These are phyloP conservation scores for Terfezia claveryi DNA, from an alignment of 495 filamentous ascomycete genomes.

Conservation along the genomic window DNA sequence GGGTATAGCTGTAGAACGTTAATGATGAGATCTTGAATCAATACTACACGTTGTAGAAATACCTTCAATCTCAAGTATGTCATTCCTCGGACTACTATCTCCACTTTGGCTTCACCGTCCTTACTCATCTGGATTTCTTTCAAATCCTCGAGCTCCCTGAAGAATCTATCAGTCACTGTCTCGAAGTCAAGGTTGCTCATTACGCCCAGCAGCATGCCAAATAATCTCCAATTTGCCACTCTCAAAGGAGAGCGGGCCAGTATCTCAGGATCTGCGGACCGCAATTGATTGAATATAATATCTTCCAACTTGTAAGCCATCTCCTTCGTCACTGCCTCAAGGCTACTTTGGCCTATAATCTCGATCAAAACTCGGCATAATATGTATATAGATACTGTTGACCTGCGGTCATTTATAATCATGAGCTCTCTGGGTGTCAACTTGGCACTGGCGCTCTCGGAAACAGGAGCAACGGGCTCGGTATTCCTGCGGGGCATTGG, in stretches of 20 bases:
- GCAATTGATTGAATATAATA: constrained; percentile 83
- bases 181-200: constrained; percentile 86
- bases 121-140: constrained; percentile 34
- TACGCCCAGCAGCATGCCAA: constrained; percentile 70
- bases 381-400: constrained; percentile 81
- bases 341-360: constrained; percentile 70
- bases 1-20: constrained; percentile 24
- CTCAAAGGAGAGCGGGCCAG: constrained; percentile 56
- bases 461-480: constrained; percentile 7
- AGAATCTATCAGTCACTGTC: constrained; percentile 59
- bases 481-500: constrained; percentile 16
- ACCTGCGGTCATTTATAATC: constrained; percentile 40
- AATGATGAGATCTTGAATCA: constrained; percentile 2
- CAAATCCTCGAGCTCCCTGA: constrained; percentile 52
- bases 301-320: constrained; percentile 80
- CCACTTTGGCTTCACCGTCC: constrained; percentile 57
- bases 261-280: constrained; percentile 64
- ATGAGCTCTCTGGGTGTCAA: not conserved
- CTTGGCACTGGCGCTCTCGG: constrained; percentile 6
- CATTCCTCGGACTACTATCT: constrained; percentile 75
- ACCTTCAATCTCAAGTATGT: constrained; percentile 57
- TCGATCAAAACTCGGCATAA: constrained; percentile 85
- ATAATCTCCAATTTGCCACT: constrained; percentile 85
- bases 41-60: constrained; percentile 6
- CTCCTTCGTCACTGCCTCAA: constrained; percentile 59